A percentile compares a stretch with the other conserved stretches of the same genome.
Evolutionary conservation across 139 green algal genomes (phyloP).

Genomic region (Auxenochlorella pyrenoidosa): DNA sequence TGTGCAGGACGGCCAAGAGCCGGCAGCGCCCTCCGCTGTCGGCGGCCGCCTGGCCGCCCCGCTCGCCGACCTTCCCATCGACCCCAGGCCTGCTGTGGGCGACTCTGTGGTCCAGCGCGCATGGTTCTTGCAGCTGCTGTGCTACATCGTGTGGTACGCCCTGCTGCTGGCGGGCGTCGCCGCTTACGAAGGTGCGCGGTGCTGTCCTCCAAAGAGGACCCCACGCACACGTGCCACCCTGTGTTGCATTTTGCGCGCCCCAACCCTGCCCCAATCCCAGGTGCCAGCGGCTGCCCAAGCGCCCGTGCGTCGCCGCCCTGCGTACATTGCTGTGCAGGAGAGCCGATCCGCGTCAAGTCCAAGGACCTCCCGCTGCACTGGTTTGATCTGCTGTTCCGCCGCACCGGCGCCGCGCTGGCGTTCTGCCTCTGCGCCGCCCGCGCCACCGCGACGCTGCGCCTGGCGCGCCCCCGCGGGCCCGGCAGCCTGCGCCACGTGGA

Average conservation of each 20-base stretch:
- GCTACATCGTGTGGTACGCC: constrained; percentile 18
- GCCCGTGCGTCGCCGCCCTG: background rate
- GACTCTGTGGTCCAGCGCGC: background rate
- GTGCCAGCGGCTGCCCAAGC: background rate
- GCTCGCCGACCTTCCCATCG: background rate
- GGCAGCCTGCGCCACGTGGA: background rate
- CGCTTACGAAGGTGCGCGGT: constrained; percentile 18
- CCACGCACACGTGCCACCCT: too few species aligned
- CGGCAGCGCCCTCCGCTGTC: background rate
- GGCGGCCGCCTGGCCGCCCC: background rate
- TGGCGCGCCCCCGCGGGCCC: background rate
- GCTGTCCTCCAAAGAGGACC: too few species aligned
- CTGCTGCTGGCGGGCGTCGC: constrained; percentile 1
- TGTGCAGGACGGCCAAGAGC: too few species aligned
- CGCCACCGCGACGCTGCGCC: background rate
- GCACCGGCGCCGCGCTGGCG: constrained; percentile 2
- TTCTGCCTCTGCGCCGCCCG: constrained; percentile 18
- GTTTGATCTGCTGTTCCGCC: constrained; percentile 34
- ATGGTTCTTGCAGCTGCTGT: background rate
- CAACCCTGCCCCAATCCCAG: background rate
- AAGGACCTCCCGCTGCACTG: constrained; percentile 33
- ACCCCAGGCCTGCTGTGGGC: background rate
- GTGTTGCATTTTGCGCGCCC: background rate
- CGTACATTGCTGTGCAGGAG: constrained; percentile 1
- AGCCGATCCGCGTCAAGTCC: constrained; percentile 20